Evolutionary conservation across 2,329 filamentous ascomycete genomes (phyloP).

Genomic region (Cladophialophora immunda): DNA sequence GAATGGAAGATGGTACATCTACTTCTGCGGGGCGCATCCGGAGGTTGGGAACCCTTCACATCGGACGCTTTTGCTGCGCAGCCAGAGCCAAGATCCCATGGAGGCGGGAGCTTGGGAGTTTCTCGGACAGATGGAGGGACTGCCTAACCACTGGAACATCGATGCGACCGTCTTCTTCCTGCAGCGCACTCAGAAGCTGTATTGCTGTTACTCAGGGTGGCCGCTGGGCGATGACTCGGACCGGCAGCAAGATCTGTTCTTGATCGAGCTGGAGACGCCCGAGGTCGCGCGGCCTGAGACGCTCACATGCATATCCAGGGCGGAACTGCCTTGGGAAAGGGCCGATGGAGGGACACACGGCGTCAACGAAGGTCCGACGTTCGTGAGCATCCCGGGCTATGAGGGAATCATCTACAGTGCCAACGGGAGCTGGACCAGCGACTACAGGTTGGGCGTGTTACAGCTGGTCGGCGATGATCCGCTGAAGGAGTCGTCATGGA

Average conservation of each 20-base stretch:
- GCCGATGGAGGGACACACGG: slow-evolving; percentile 36
- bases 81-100: slow-evolving; percentile 34
- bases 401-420: slow-evolving; percentile 41
- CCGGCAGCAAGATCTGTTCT: slow-evolving; percentile 39
- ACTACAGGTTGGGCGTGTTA: slow-evolving; percentile 39
- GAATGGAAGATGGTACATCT: slow-evolving; percentile 60
- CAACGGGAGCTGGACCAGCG: slow-evolving; percentile 40
- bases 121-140: slow-evolving; percentile 36
- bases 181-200: slow-evolving; percentile 17
- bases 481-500: slow-evolving; percentile 32
- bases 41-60: slow-evolving; percentile 32
- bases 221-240: slow-evolving; percentile 39
- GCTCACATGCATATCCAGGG: slow-evolving; percentile 32
- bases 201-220: slow-evolving; percentile 40
- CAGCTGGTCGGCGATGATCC: slow-evolving; percentile 32
- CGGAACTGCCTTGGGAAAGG: slow-evolving; percentile 38
- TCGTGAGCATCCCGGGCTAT: slow-evolving; percentile 34
- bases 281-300: slow-evolving; percentile 29
- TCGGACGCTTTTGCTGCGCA: slow-evolving; percentile 36
- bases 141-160: slow-evolving; percentile 41
- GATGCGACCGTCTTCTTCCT: slow-evolving; percentile 39
- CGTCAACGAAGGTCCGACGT: slow-evolving; percentile 41
- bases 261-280: slow-evolving; percentile 33
- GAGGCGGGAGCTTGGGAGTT: slow-evolving; percentile 36
- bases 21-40: slow-evolving; percentile 46